Conservation (phyloP, 202 grass and related monocot species). For the Panicum virgatum region DNA sequence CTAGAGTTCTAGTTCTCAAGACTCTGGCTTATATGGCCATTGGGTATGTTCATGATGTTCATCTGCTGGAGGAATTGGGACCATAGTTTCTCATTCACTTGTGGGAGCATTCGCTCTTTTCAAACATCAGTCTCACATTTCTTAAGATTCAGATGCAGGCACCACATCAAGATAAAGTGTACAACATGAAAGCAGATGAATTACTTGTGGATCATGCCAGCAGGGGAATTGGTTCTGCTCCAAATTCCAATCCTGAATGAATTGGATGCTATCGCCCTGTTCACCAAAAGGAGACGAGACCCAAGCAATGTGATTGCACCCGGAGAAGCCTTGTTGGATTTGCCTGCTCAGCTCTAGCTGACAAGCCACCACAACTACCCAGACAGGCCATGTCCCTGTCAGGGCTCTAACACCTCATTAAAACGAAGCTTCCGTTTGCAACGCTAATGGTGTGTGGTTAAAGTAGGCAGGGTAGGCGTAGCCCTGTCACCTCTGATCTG, state of each 20-base stretch:
- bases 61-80: no score
- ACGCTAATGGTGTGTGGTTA: background rate
- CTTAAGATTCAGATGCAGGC: background rate
- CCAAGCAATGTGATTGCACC: background rate
- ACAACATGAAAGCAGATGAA: background rate
- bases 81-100: no score
- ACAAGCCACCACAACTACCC: slow-evolving; percentile 29
- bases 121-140: no score
- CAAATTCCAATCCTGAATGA: background rate
- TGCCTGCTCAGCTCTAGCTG: background rate
- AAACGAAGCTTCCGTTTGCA: slow-evolving; percentile 31
- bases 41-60: no score
- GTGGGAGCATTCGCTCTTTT: no score
- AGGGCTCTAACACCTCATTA: slow-evolving; percentile 24
- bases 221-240: background rate
- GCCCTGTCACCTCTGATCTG: slow-evolving; percentile 16
- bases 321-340: slow-evolving; percentile 3
- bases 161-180: background rate
- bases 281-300: background rate
- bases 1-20: no score
- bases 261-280: no score
- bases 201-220: background rate
- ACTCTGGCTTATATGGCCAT: no score
- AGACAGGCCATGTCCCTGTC: slow-evolving; percentile 22
- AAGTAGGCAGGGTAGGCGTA: background rate